Percentiles rank a stretch among this genome's conserved stretches.
Conservation (phyloP, 2,329 filamentous ascomycete genomes). For the Ophiocordyceps unilateralis region DNA sequence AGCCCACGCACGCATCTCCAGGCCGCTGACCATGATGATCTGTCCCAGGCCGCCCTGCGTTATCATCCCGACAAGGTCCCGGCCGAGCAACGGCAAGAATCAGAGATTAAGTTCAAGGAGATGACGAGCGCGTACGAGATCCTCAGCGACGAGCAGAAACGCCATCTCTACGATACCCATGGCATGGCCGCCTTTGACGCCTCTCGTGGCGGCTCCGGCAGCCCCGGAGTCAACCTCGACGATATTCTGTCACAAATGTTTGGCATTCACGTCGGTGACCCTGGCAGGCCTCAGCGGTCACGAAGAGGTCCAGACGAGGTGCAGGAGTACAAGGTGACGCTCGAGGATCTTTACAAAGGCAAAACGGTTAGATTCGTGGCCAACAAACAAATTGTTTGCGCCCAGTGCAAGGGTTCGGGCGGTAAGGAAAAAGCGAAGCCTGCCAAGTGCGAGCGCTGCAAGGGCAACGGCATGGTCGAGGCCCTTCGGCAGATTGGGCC, state of each 20-base stretch:
- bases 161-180: constrained; percentile 78
- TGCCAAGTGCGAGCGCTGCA: constrained; percentile 67
- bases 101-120: constrained; percentile 83
- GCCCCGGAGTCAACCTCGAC: constrained; percentile 67
- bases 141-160: constrained; percentile 86
- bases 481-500: constrained; percentile 71
- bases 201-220: constrained; percentile 47
- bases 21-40: background rate
- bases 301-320: constrained; percentile 69
- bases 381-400: constrained; percentile 85
- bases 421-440: constrained; percentile 85
- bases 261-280: constrained; percentile 49
- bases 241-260: constrained; percentile 94
- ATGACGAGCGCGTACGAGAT: constrained; percentile 95
- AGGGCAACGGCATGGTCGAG: constrained; percentile 61
- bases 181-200: constrained; percentile 94
- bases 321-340: constrained; percentile 73
- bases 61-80: constrained; percentile 94
- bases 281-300: constrained; percentile 38
- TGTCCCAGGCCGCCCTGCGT: constrained; percentile 60
- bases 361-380: constrained; percentile 95
- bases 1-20: background rate
- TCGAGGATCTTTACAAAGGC: constrained; percentile 96
- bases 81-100: constrained; percentile 65
- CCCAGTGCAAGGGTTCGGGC: constrained; percentile 71